phyloP scores from a whole-genome alignment of 306 rosid species.

The Spatholobus suberectus region DNA sequence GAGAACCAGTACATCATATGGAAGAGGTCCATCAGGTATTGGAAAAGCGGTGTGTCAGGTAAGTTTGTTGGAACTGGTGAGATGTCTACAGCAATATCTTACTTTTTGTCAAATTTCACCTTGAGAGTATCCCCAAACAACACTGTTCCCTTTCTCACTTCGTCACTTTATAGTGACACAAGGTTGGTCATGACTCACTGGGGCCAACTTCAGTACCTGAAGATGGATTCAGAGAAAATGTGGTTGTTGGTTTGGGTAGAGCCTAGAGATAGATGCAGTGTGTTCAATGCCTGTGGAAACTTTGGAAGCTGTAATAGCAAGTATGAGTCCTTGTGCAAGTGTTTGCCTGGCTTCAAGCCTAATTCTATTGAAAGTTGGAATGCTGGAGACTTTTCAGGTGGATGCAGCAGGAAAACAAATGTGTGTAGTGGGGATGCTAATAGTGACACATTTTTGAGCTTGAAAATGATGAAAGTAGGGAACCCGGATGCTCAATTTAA shows the following conservation, averaged over 20 bases:
- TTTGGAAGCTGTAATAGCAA: conserved; percentile 73
- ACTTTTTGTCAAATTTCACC: conserved; percentile 66
- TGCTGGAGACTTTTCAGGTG: conserved; percentile 65
- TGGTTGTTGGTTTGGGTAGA: conserved; percentile 76
- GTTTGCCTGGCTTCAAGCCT: conserved; percentile 78
- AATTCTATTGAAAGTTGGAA: conserved; percentile 63
- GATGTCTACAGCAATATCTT: conserved; percentile 70
- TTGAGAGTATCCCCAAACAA: conserved; percentile 50
- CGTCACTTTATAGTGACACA: conserved; percentile 61
- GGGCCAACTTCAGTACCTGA: conserved; percentile 67
- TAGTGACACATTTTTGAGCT: conserved; percentile 62
- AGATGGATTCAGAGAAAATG: conserved; percentile 57
- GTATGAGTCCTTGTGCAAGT: conserved; percentile 62
- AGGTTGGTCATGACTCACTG: conserved; percentile 63
- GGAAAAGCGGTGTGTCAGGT: conserved; percentile 74
- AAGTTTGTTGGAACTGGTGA: conserved; percentile 59
- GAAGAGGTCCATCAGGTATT: conserved; percentile 75
- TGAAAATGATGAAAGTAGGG: conserved; percentile 81
- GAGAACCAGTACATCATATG: conserved; percentile 63
- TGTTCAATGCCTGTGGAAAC: conserved; percentile 76
- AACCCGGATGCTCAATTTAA: conserved; percentile 74
- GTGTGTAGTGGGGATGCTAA: conserved; percentile 53
- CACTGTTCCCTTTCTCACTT: conserved; percentile 65
- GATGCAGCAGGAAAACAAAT: conserved; percentile 67
- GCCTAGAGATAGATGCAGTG: conserved; percentile 79